Conservation (phyloP, 208 protist genomes). For the Leishmania lainsoni region DNA sequence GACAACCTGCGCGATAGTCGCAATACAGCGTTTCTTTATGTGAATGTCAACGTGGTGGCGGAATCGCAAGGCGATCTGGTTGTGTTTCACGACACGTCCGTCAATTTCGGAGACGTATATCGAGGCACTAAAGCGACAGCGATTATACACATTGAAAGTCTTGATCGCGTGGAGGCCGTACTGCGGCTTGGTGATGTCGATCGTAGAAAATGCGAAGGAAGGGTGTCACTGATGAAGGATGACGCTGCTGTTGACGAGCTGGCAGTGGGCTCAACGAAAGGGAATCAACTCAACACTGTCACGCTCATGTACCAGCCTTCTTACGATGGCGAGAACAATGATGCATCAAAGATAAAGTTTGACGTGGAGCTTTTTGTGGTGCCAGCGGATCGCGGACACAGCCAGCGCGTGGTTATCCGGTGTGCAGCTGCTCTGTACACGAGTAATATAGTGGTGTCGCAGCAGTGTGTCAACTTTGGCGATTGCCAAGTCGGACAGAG, state of each 20-base stretch:
- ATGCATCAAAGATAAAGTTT: conserved; percentile 68
- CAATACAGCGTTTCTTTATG: conserved; percentile 68
- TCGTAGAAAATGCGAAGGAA: conserved; percentile 56
- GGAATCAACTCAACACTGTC: conserved; percentile 28
- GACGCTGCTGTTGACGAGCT: conserved; percentile 61
- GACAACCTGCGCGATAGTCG: conserved; percentile 78
- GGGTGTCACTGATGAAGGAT: conserved; percentile 56
- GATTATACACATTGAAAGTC: conserved; percentile 47
- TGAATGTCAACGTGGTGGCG: conserved; percentile 65
- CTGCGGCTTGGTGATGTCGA: conserved; percentile 49
- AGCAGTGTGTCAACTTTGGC: conserved; percentile 78
- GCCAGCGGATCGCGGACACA: conserved; percentile 24
- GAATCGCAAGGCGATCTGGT: conserved; percentile 76
- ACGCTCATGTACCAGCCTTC: conserved; percentile 65
- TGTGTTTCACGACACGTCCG: conserved; percentile 43
- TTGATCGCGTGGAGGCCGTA: conserved; percentile 52
- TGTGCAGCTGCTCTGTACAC: conserved; percentile 81
- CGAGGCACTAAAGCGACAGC: conserved; percentile 55
- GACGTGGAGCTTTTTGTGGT: conserved; percentile 68
- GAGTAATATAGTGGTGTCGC: conserved; percentile 75
- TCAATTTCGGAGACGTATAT: conserved; percentile 87
- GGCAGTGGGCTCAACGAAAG: conserved; percentile 51
- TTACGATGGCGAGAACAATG: conserved; percentile 55
- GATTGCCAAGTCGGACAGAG: conserved; percentile 83
- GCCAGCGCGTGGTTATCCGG: conserved; percentile 63